Evolutionary conservation across 768 basidiomycete species (phyloP).

Genomic region (Tylopilus subfusipes): DNA sequence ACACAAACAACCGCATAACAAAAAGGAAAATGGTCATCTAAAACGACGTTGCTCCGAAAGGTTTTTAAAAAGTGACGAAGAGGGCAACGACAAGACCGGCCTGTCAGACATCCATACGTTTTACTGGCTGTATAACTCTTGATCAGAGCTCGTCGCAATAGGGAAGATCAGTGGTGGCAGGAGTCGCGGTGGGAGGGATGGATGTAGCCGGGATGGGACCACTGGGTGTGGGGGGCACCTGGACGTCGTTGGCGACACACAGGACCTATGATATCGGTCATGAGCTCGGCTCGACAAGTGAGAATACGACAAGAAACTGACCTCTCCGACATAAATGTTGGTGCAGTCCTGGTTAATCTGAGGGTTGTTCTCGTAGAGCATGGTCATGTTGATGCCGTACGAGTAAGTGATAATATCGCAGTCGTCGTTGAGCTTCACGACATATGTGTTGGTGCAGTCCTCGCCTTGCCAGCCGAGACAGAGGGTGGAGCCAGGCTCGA

Average conservation of each 20-base stretch:
- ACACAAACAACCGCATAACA: neutral
- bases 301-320: slow-evolving; percentile 29
- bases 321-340: slow-evolving; percentile 78
- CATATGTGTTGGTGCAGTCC: slow-evolving; percentile 63
- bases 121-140: neutral
- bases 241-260: slow-evolving; percentile 42
- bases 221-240: slow-evolving; percentile 43
- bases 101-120: slow-evolving; percentile 13
- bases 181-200: slow-evolving; percentile 34
- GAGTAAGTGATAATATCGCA: slow-evolving; percentile 49
- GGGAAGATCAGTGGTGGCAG: slow-evolving; percentile 37
- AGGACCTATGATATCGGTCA: slow-evolving; percentile 42
- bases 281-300: neutral
- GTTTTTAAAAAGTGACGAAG: neutral
- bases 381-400: slow-evolving; percentile 46
- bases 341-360: slow-evolving; percentile 53
- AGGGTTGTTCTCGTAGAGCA: slow-evolving; percentile 70
- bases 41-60: neutral
- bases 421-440: slow-evolving; percentile 52
- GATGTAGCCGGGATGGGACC: slow-evolving; percentile 26
- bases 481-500: slow-evolving; percentile 44
- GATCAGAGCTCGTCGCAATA: slow-evolving; percentile 44
- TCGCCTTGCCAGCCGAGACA: slow-evolving; percentile 59
- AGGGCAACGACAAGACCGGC: slow-evolving; percentile 27
- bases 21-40: slow-evolving; percentile 1